Percentiles rank a stretch among this genome's conserved stretches.
Evolutionary conservation across 139 green algal genomes (phyloP).

Genomic region (Tetradesmus lagerheimii): DNA sequence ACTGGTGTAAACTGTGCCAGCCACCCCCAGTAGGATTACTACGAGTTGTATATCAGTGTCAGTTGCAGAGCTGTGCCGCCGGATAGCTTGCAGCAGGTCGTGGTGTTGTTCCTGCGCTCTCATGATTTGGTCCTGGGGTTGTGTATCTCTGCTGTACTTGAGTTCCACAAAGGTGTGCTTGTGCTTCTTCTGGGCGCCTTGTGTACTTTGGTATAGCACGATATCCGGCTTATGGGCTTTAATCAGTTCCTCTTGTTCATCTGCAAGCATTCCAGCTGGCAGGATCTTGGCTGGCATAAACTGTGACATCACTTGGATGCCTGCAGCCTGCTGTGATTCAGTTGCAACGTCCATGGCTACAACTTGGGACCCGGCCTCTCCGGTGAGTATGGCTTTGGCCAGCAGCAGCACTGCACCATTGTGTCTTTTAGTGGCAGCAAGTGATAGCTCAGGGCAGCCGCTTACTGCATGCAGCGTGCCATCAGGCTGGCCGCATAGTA

Average conservation of each 20-base stretch:
- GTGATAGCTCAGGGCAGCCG: too few relatives aligned
- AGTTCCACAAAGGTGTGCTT: not conserved
- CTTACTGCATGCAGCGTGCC: not conserved
- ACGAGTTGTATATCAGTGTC: not conserved
- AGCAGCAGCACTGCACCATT: not conserved
- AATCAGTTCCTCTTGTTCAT: not conserved
- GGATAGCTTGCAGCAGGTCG: not conserved
- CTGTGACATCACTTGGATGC: not conserved
- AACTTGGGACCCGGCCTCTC: not conserved
- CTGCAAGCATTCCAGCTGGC: not conserved
- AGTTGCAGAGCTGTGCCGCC: not conserved
- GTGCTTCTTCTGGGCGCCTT: not conserved
- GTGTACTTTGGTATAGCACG: not conserved
- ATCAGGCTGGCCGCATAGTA: not conserved
- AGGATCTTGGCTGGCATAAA: not conserved
- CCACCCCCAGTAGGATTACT: not conserved
- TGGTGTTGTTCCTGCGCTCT: not conserved
- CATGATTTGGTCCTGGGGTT: not conserved
- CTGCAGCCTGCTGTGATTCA: not conserved
- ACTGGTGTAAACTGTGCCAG: not conserved
- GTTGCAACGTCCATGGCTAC: not conserved
- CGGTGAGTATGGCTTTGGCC: not conserved
- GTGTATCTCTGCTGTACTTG: not conserved
- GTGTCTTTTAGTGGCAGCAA: not conserved
- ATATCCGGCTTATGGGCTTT: not conserved